phyloP scores from a whole-genome alignment of 306 rosid genomes.

The Arachis hypogaea region DNA sequence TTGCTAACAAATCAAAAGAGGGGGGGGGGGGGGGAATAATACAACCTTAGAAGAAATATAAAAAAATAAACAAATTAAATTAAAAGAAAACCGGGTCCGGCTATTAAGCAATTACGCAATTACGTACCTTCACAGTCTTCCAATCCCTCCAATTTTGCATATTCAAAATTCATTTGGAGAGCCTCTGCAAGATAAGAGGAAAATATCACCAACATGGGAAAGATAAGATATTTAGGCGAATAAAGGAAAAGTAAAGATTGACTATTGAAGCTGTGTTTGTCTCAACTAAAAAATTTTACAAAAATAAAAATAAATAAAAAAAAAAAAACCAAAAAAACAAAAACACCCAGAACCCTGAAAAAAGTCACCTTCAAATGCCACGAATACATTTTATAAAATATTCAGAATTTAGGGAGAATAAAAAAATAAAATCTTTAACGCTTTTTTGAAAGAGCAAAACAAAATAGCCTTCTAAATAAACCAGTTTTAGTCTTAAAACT shows the following conservation, averaged over 20 bases:
- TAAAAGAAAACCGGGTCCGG: constrained; percentile 1
- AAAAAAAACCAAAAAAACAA: too few relatives aligned
- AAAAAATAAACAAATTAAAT: background rate
- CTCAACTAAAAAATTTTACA: too few relatives aligned
- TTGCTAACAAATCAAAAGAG: constrained; percentile 14
- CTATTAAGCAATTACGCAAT: constrained; percentile 16
- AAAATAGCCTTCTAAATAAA: too few relatives aligned
- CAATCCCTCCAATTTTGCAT: constrained; percentile 52
- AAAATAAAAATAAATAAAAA: too few relatives aligned
- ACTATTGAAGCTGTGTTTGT: background rate
- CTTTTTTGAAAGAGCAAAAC: too few relatives aligned
- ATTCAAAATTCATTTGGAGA: constrained; percentile 74
- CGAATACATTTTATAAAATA: too few relatives aligned
- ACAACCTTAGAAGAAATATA: constrained; percentile 16
- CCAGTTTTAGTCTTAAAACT: too few relatives aligned
- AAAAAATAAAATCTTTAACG: too few relatives aligned
- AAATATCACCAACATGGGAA: constrained; percentile 33
- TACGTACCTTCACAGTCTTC: constrained; percentile 66
- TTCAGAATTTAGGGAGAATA: too few relatives aligned
- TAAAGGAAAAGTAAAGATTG: constrained; percentile 1
- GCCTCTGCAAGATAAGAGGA: constrained; percentile 64
- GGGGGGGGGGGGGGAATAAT: background rate
- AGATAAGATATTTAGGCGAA: constrained; percentile 30
- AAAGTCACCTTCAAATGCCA: too few relatives aligned
- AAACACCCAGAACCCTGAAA: too few relatives aligned